phyloP scores from a whole-genome alignment of 2,329 filamentous ascomycete genomes.

The Epichloe brachyelytri region DNA sequence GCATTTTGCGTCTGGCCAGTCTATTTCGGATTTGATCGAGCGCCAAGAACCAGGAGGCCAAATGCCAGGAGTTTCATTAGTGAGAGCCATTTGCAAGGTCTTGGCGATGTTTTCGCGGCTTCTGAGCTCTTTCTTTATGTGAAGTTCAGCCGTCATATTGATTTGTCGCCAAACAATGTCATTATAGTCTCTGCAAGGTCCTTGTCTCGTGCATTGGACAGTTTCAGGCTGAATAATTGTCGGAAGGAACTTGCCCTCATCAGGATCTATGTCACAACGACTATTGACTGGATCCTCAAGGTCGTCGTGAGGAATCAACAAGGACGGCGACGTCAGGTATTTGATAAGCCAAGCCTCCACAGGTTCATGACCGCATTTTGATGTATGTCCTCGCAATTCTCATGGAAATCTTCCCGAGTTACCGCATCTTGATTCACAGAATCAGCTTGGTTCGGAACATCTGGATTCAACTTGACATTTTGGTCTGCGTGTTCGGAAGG shows the following conservation, averaged over 20 bases:
- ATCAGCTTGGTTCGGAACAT: neutral
- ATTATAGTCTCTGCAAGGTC: slow-evolving; percentile 4
- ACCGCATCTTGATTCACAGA: neutral
- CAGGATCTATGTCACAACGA: slow-evolving; percentile 24
- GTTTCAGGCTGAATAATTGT: slow-evolving; percentile 22
- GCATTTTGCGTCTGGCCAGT: slow-evolving; percentile 19
- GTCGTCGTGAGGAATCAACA: neutral
- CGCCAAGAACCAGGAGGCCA: neutral
- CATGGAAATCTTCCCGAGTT: neutral
- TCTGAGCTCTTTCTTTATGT: slow-evolving; percentile 14
- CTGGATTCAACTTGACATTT: neutral
- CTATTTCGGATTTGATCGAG: neutral
- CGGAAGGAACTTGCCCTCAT: slow-evolving; percentile 20
- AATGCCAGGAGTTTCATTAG: neutral
- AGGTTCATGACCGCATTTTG: neutral
- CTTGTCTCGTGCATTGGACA: slow-evolving; percentile 4
- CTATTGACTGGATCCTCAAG: neutral
- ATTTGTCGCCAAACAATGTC: slow-evolving; percentile 16
- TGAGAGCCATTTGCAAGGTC: neutral
- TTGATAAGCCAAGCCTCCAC: slow-evolving; percentile 2
- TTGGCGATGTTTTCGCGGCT: slow-evolving; percentile 11
- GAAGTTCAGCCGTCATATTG: slow-evolving; percentile 16
- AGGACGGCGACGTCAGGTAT: neutral
- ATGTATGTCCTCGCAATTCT: neutral
- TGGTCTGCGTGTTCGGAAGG: neutral